These are phyloP conservation scores for Tulasnella sp. DNA, from an alignment of 768 basidiomycete genomes.

Conservation along the genomic window DNA sequence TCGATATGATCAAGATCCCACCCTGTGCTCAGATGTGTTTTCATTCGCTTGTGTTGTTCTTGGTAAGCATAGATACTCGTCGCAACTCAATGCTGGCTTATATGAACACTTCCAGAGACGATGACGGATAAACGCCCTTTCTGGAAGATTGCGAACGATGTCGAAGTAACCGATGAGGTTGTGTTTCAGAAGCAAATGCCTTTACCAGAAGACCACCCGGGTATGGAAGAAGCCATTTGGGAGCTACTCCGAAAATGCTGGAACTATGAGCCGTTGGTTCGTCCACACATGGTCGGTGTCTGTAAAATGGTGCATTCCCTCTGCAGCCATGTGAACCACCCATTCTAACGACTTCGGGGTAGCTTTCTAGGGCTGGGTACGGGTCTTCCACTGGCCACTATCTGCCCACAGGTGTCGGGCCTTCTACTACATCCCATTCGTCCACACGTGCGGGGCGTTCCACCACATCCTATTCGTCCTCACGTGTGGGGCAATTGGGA, in stretches of 20 bases:
- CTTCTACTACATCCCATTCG: too few relatives aligned
- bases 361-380: not conserved
- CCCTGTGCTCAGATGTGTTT: too few relatives aligned
- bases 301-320: not conserved
- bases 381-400: not conserved
- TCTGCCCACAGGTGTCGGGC: too few relatives aligned
- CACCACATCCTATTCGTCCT: too few relatives aligned
- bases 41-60: not conserved
- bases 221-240: not conserved
- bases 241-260: not conserved
- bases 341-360: not conserved
- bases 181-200: not conserved
- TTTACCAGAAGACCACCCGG: not conserved
- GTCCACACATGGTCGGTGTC: not conserved
- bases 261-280: not conserved
- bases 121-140: not conserved
- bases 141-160: not conserved
- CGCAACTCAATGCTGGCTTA: not conserved
- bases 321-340: not conserved
- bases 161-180: not conserved
- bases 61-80: not conserved
- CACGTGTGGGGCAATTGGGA: too few relatives aligned
- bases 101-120: not conserved
- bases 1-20: too few relatives aligned
- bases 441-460: too few relatives aligned